A percentile compares a stretch with the other conserved stretches of the same genome.
These are phyloP conservation scores for Isatis lusitanica DNA, from an alignment of 441 rosid genomes.

Conservation along the genomic window DNA sequence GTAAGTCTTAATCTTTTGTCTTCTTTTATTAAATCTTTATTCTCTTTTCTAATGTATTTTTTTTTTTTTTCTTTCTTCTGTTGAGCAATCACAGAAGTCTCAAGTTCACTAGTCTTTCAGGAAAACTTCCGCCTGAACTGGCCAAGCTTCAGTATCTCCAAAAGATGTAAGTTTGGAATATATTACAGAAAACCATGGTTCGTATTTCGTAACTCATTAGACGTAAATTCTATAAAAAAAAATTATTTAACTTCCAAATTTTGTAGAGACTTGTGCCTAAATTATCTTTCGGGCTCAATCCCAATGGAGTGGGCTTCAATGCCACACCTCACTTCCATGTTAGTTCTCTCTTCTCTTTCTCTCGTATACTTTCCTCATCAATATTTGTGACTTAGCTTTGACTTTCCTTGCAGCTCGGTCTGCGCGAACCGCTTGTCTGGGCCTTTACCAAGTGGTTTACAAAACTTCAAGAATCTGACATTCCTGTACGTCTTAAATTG, in stretches of 20 bases:
- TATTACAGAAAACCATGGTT: too few relatives aligned
- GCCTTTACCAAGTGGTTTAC: constrained; percentile 19
- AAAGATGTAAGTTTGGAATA: not conserved
- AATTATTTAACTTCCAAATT: too few relatives aligned
- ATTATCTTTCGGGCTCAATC: constrained; percentile 23
- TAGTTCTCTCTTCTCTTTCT: not conserved
- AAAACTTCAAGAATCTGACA: constrained; percentile 19
- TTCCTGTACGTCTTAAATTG: not conserved
- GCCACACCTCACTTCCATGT: constrained; percentile 1
- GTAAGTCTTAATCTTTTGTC: not conserved
- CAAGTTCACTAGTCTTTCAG: constrained; percentile 6
- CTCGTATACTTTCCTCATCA: not conserved
- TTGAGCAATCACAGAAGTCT: not conserved
- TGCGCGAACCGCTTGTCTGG: constrained; percentile 23
- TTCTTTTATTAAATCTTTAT: not conserved
- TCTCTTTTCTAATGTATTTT: too few relatives aligned
- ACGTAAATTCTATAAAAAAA: too few relatives aligned
- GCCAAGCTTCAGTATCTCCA: constrained; percentile 9
- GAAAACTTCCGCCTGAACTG: constrained; percentile 24
- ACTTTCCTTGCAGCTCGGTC: not conserved
- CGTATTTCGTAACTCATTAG: too few relatives aligned
- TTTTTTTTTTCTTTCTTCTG: not conserved
- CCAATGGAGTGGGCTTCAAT: constrained; percentile 29
- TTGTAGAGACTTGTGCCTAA: constrained; percentile 14
- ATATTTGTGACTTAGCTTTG: not conserved